A percentile compares a stretch with the other conserved stretches of the same genome.
Conservation (phyloP, 306 rosid genomes). For the Glycine soja region DNA sequence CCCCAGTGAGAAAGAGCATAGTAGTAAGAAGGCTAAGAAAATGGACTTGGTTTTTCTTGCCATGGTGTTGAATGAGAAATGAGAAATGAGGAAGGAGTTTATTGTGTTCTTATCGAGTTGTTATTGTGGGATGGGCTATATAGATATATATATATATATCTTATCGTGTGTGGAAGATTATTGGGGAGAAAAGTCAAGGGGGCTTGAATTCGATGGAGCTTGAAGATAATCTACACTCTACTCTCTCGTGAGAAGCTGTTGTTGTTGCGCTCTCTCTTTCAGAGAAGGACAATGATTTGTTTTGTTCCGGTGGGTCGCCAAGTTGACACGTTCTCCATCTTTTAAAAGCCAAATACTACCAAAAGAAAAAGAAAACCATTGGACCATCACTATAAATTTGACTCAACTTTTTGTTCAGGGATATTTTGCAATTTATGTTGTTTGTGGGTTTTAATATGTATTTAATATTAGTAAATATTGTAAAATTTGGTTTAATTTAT, state of each 20-base stretch:
- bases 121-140: too few species aligned
- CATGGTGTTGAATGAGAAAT: constrained; percentile 31
- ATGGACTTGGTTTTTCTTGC: constrained; percentile 27
- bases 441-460: too few species aligned
- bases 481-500: too few species aligned
- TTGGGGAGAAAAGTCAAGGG: constrained; percentile 37
- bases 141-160: not conserved
- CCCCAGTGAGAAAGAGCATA: constrained; percentile 18
- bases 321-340: constrained; percentile 1
- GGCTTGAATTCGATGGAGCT: not conserved
- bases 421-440: too few species aligned
- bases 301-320: not conserved
- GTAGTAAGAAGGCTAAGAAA: constrained; percentile 27
- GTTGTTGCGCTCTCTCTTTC: constrained; percentile 49
- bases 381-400: too few species aligned
- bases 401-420: too few species aligned
- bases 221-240: not conserved
- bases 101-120: not conserved
- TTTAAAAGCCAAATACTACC: not conserved
- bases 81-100: not conserved
- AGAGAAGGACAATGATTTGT: not conserved
- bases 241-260: constrained; percentile 35
- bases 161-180: not conserved
- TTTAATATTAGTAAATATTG: too few species aligned
- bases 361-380: not conserved